Conservation (phyloP, 140 eudicot species). For the Oenanthe javanica region DNA sequence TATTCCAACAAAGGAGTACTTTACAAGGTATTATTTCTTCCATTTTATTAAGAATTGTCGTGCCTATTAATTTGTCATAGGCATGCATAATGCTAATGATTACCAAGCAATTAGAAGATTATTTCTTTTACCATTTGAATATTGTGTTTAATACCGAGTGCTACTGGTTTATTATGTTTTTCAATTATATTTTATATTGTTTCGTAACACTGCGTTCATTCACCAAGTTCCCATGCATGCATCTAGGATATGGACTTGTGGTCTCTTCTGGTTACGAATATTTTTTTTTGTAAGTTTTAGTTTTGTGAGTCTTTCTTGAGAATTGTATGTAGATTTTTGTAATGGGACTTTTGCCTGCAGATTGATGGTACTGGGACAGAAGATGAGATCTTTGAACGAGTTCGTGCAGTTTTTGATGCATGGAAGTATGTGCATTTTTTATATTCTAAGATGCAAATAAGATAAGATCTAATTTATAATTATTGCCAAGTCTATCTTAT, state of each 20-base stretch:
- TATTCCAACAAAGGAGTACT: slow-evolving; percentile 74
- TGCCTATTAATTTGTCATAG: neutral
- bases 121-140: neutral
- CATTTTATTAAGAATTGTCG: neutral
- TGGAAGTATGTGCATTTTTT: slow-evolving; percentile 34
- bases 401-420: slow-evolving; percentile 54
- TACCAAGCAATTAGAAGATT: neutral
- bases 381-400: slow-evolving; percentile 75
- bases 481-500: neutral
- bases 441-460: neutral
- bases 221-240: neutral
- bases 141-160: neutral
- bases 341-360: slow-evolving; percentile 37
- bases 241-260: neutral
- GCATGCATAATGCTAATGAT: neutral
- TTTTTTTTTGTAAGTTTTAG: neutral
- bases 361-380: slow-evolving; percentile 80
- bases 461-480: neutral
- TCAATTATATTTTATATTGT: neutral
- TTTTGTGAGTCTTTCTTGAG: neutral
- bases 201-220: neutral
- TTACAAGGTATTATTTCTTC: slow-evolving; percentile 44
- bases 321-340: slow-evolving; percentile 3
- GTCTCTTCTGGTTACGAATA: neutral
- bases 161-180: neutral